A percentile compares a stretch with the other conserved stretches of the same genome.
Conservation (phyloP, 257 asterid genomes). For the Primulina eburnea region DNA sequence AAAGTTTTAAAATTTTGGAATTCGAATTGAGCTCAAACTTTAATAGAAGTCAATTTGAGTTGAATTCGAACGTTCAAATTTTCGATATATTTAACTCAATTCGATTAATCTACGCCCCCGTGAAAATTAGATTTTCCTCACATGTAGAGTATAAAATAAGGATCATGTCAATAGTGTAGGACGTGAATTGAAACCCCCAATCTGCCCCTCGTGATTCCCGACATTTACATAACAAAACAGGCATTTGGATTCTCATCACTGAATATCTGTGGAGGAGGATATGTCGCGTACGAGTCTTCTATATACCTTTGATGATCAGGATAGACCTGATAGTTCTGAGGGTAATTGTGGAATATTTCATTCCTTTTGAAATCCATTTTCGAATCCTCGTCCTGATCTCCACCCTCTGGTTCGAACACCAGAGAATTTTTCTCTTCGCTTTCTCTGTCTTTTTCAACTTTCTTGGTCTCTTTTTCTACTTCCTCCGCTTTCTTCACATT, state of each 20-base stretch:
- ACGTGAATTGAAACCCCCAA: slow-evolving; percentile 17
- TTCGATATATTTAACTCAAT: too few species aligned
- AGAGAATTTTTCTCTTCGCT: too few species aligned
- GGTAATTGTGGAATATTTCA: slow-evolving; percentile 42
- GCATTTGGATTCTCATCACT: slow-evolving; percentile 70
- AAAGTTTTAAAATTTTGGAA: too few species aligned
- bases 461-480: slow-evolving; percentile 36
- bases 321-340: slow-evolving; percentile 32
- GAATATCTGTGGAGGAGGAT: slow-evolving; percentile 60
- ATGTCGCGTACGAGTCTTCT: slow-evolving; percentile 45
- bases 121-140: slow-evolving; percentile 29
- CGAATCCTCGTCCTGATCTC: slow-evolving; percentile 26
- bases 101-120: too few species aligned
- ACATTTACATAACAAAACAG: slow-evolving; percentile 45
- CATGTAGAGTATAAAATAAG: slow-evolving; percentile 37
- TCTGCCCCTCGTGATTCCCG: slow-evolving; percentile 26
- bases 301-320: slow-evolving; percentile 37
- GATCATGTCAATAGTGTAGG: neutral
- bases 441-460: neutral
- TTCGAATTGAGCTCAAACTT: too few species aligned
- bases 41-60: too few species aligned
- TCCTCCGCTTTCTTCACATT: slow-evolving; percentile 39
- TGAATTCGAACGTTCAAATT: too few species aligned
- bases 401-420: neutral
- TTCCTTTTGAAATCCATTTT: slow-evolving; percentile 47